Evolutionary conservation across 208 protist genomes (phyloP), one percentile per base, ranked within the genome.

Genomic region (Strigomonas culicis): DNA sequence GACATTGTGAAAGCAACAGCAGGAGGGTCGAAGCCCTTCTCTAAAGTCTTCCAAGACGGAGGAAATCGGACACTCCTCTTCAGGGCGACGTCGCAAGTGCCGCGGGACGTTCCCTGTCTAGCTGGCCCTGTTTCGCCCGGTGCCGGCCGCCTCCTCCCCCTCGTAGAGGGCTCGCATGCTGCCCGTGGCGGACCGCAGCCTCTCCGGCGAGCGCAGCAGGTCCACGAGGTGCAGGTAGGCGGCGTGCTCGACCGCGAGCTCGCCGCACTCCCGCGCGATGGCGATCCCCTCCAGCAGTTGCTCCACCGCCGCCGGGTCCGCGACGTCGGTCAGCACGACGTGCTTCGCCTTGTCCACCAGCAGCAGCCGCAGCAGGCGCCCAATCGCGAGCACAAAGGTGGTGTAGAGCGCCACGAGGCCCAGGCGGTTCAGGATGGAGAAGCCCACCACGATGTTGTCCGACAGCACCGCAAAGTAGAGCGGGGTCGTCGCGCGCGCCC

Each of bases 371-470:
- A 95, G 77, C 44, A 93, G 62, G 6, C 78, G 75, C 0, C 80
- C 84, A 0, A 95, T 46, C n/a, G 84, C 82, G 30, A 95, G 59
- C 11, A 95, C 84, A 61, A 95, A 88, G 13, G 89, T 95, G 32
- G 86, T 86, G 72, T 93, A 95, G 25, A 93, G 59, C 30, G 89
- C 86, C 25, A 95, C 71, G 32, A 93, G 84, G 51, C 86, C 80
- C 32, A 92, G 68, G 43, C 75, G 68, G 41, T 79, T 76, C 43
- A 95, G 68, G n/a, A 86, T 73, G 10, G 79, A 71, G 27, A 89
- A 64, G 32, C 74, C 76, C 58, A 72, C 70, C 19, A 79, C 76
- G 3, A 85, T 73, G 11, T 63, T 59, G 62, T 90, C 82, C 0
- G 82, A 86, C 10, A 92, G 39, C 25, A 83, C 55, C 13, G 90